Percentiles rank a stretch among this genome's conserved stretches.
Conservation (phyloP, 305 asterid species). For the Euphrasia arctica region DNA sequence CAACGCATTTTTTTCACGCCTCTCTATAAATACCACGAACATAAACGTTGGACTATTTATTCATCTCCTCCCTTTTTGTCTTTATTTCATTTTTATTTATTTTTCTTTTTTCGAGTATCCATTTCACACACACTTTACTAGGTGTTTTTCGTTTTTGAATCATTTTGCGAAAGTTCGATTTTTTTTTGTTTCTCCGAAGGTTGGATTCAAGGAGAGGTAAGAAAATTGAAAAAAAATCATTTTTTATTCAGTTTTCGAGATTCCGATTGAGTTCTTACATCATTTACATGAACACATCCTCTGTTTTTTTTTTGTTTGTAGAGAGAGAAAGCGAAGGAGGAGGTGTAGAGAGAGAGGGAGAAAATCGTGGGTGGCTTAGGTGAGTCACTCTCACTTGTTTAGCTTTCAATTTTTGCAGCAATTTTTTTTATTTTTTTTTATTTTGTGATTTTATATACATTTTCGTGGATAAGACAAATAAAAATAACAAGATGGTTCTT, state of each 20-base stretch:
- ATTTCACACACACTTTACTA: slow-evolving; percentile 19
- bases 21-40: slow-evolving; percentile 47
- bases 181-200: too few relatives aligned
- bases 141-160: not conserved
- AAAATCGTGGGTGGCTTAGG: slow-evolving; percentile 26
- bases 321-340: slow-evolving; percentile 26
- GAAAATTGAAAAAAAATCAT: not conserved
- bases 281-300: not conserved
- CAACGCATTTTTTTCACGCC: slow-evolving; percentile 23
- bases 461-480: too few relatives aligned
- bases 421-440: too few relatives aligned
- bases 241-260: not conserved
- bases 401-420: slow-evolving; percentile 6
- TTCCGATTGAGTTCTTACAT: slow-evolving; percentile 20
- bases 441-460: too few relatives aligned
- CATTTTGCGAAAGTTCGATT: not conserved
- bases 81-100: slow-evolving; percentile 33
- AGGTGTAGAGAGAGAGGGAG: slow-evolving; percentile 12
- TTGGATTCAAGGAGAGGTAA: not conserved
- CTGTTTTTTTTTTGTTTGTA: not conserved
- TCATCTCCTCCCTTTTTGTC: slow-evolving; percentile 41
- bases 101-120: slow-evolving; percentile 31
- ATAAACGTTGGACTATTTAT: slow-evolving; percentile 30
- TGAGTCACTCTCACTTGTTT: slow-evolving; percentile 45
- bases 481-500: slow-evolving; percentile 2